These are phyloP conservation scores for Boletus tylopilopsis DNA, from an alignment of 768 basidiomycete species.

Conservation along the genomic window DNA sequence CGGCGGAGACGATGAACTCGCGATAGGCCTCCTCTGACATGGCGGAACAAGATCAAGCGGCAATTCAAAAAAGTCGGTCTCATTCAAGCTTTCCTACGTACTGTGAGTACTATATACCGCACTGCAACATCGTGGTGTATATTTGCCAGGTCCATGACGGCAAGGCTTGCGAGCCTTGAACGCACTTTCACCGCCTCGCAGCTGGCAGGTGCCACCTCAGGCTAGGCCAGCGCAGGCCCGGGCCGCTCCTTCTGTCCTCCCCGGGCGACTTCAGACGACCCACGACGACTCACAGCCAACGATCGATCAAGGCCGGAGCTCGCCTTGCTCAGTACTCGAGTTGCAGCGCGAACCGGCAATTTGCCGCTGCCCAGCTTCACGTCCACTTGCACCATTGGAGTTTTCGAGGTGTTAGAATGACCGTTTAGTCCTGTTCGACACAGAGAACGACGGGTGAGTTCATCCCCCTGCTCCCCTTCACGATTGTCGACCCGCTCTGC, in stretches of 20 bases:
- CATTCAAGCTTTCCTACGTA: no score
- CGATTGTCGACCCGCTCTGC: background rate
- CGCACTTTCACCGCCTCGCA: slow-evolving; percentile 7
- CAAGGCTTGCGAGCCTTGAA: slow-evolving; percentile 4
- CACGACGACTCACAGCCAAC: slow-evolving; percentile 5
- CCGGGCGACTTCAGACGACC: slow-evolving; percentile 3
- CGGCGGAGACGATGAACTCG: slow-evolving; percentile 61
- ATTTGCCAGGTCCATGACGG: background rate
- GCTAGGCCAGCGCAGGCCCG: slow-evolving; percentile 11
- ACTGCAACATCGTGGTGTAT: no score
- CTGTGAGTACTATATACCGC: no score
- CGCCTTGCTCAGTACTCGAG: slow-evolving; percentile 14
- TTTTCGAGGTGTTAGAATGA: slow-evolving; percentile 13
- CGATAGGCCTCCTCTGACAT: slow-evolving; percentile 22
- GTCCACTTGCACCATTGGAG: slow-evolving; percentile 16
- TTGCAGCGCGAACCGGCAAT: slow-evolving; percentile 14
- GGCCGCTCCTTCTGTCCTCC: slow-evolving; percentile 2
- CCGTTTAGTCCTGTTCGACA: slow-evolving; percentile 15
- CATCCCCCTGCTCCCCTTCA: slow-evolving; percentile 1
- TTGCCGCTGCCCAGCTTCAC: slow-evolving; percentile 17
- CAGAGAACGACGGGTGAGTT: slow-evolving; percentile 17
- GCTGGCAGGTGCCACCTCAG: slow-evolving; percentile 2
- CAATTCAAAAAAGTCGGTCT: no score
- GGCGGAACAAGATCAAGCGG: background rate
- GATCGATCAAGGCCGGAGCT: slow-evolving; percentile 14